A percentile compares a stretch with the other conserved stretches of the same genome.
phyloP scores from a whole-genome alignment of 805 yeast species.

The Barnettozyma siamensis region DNA sequence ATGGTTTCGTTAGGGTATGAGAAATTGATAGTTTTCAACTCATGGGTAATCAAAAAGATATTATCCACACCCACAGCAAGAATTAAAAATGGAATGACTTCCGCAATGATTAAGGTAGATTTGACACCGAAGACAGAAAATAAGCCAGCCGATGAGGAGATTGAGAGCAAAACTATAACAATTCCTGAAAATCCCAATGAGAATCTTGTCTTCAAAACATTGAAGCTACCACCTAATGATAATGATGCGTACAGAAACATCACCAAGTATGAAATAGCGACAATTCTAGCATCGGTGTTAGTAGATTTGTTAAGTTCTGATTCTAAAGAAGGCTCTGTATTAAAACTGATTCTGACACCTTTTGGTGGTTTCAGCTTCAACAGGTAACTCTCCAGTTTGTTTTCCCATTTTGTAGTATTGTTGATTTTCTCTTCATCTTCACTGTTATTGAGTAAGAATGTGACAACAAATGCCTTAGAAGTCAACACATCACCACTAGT shows the following conservation, averaged over 20 bases:
- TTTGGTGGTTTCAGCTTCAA: constrained; percentile 39
- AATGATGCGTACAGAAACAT: constrained; percentile 89
- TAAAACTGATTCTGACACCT: constrained; percentile 64
- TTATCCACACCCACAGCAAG: constrained; percentile 97
- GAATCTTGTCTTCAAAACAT: constrained; percentile 50
- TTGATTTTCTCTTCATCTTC: constrained; percentile 30
- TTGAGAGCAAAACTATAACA: constrained; percentile 72
- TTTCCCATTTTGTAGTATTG: constrained; percentile 58
- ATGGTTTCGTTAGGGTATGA: constrained; percentile 41
- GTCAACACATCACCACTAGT: constrained; percentile 41
- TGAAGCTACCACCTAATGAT: constrained; percentile 58
- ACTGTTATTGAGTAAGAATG: constrained; percentile 59
- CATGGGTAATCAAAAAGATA: constrained; percentile 81
- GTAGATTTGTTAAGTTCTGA: constrained; percentile 80
- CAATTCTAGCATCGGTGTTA: constrained; percentile 68
- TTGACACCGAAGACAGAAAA: constrained; percentile 72
- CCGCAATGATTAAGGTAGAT: constrained; percentile 90
- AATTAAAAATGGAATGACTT: constrained; percentile 89
- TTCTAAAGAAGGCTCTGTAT: constrained; percentile 77
- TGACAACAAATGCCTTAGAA: constrained; percentile 70
- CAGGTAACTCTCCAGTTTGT: constrained; percentile 52
- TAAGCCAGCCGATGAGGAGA: constrained; percentile 75
- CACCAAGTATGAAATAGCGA: constrained; percentile 66
- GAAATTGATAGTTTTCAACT: constrained; percentile 51
- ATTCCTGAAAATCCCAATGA: constrained; percentile 83